Conservation (phyloP, 768 basidiomycete genomes). For the Naganishia vaughanmartiniae region DNA sequence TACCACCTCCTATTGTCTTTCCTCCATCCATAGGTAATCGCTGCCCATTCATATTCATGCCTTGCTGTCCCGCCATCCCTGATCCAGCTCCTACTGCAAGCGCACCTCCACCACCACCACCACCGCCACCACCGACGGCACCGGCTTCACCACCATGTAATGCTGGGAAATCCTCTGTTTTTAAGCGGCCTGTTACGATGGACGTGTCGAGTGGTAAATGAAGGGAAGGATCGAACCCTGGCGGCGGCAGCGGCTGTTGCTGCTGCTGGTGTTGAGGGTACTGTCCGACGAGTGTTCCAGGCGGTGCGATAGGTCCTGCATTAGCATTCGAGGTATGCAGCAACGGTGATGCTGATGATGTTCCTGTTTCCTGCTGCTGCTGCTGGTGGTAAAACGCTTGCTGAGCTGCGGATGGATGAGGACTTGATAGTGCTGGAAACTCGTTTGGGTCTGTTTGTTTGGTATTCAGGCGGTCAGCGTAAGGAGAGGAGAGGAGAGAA, state of each 20-base stretch:
- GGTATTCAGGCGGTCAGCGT: neutral
- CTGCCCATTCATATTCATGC: neutral
- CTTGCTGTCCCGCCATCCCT: neutral
- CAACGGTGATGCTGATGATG: slow-evolving; percentile 5
- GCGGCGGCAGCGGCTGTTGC: slow-evolving; percentile 1
- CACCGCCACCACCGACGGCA: slow-evolving; percentile 6
- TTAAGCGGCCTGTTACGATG: neutral
- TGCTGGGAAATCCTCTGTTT: slow-evolving; percentile 28
- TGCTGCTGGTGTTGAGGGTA: slow-evolving; percentile 39
- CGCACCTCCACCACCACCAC: neutral
- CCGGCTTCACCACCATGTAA: slow-evolving; percentile 17
- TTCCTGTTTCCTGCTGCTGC: slow-evolving; percentile 1
- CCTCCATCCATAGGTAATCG: neutral
- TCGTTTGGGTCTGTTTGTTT: slow-evolving; percentile 43
- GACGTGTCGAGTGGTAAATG: neutral
- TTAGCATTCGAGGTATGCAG: slow-evolving; percentile 29
- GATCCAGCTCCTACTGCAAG: neutral
- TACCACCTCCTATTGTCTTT: neutral
- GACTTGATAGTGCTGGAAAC: slow-evolving; percentile 46
- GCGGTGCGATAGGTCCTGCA: slow-evolving; percentile 33
- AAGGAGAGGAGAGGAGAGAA: neutral
- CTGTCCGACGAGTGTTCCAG: slow-evolving; percentile 34
- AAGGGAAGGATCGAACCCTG: neutral
- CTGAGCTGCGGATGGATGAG: slow-evolving; percentile 29
- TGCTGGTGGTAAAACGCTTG: slow-evolving; percentile 30